Conservation (phyloP, 2,329 filamentous ascomycete genomes). For the Cercospora citrullina region DNA sequence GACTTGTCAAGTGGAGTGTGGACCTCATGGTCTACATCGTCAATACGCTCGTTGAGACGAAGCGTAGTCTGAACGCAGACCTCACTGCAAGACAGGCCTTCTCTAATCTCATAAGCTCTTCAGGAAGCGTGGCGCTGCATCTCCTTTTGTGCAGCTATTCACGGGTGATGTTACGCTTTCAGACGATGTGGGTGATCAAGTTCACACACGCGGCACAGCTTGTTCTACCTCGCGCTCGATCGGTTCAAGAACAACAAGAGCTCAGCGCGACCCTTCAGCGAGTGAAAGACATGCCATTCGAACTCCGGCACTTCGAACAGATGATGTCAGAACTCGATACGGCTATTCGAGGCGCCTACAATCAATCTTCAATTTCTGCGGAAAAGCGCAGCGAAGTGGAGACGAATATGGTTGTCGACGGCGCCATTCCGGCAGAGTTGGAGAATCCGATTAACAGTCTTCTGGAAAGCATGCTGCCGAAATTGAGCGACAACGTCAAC, state of each 20-base stretch:
- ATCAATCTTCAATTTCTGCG: slow-evolving; percentile 46
- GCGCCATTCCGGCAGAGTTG: slow-evolving; percentile 53
- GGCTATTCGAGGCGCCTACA: slow-evolving; percentile 62
- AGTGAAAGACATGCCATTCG: slow-evolving; percentile 50
- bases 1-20: slow-evolving; percentile 76
- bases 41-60: slow-evolving; percentile 53
- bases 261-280: slow-evolving; percentile 56
- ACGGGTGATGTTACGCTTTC: slow-evolving; percentile 68
- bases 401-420: slow-evolving; percentile 55
- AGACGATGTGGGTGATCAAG: slow-evolving; percentile 61
- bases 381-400: slow-evolving; percentile 52
- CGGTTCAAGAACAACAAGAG: slow-evolving; percentile 55
- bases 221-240: slow-evolving; percentile 40
- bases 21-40: slow-evolving; percentile 62
- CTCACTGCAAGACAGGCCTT: slow-evolving; percentile 24
- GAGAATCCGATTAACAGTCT: slow-evolving; percentile 51
- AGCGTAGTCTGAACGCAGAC: slow-evolving; percentile 22
- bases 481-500: slow-evolving; percentile 62
- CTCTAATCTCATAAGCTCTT: slow-evolving; percentile 24
- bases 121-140: slow-evolving; percentile 35
- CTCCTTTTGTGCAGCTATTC: slow-evolving; percentile 74
- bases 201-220: slow-evolving; percentile 28
- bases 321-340: slow-evolving; percentile 62
- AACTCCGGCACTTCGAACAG: slow-evolving; percentile 48
- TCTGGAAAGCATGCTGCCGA: slow-evolving; percentile 53